These are phyloP conservation scores for Paraurostyla sp. DNA, from an alignment of 73 alveolate genomes.

Conservation along the genomic window DNA sequence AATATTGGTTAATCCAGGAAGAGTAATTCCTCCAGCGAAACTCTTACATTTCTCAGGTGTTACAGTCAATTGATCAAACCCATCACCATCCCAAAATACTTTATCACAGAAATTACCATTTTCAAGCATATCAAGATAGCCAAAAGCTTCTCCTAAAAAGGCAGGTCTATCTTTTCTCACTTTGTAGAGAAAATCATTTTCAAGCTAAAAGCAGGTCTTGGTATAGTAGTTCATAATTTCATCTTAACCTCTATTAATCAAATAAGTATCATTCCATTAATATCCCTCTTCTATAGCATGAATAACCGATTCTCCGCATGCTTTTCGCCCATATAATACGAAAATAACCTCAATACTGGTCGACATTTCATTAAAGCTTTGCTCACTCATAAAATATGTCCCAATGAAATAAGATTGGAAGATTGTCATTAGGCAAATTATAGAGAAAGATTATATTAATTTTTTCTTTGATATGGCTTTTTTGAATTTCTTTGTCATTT, in stretches of 20 bases:
- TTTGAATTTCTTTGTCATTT: background rate
- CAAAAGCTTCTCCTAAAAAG: slow-evolving; percentile 3
- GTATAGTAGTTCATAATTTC: background rate
- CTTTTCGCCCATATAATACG: background rate
- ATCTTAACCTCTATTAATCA: slow-evolving; percentile 3
- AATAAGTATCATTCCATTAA: slow-evolving; percentile 14
- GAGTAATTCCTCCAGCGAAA: slow-evolving; percentile 27
- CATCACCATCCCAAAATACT: slow-evolving; percentile 29
- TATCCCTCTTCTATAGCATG: slow-evolving; percentile 36
- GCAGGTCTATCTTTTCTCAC: background rate
- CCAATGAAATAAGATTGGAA: slow-evolving; percentile 21
- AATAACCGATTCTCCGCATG: slow-evolving; percentile 42
- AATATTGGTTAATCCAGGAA: background rate
- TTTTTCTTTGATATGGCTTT: slow-evolving; percentile 22
- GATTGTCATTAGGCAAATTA: background rate
- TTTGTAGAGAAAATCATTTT: background rate
- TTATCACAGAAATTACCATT: slow-evolving; percentile 3
- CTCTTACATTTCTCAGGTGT: slow-evolving; percentile 12
- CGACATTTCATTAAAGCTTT: slow-evolving; percentile 23
- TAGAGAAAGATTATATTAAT: slow-evolving; percentile 4
- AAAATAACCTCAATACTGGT: slow-evolving; percentile 28
- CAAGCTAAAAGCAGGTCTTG: background rate
- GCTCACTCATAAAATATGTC: slow-evolving; percentile 15
- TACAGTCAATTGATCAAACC: background rate
- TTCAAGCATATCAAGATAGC: background rate